These are phyloP conservation scores for Lentinula sp. DNA, from an alignment of 768 basidiomycete species.

Conservation along the genomic window DNA sequence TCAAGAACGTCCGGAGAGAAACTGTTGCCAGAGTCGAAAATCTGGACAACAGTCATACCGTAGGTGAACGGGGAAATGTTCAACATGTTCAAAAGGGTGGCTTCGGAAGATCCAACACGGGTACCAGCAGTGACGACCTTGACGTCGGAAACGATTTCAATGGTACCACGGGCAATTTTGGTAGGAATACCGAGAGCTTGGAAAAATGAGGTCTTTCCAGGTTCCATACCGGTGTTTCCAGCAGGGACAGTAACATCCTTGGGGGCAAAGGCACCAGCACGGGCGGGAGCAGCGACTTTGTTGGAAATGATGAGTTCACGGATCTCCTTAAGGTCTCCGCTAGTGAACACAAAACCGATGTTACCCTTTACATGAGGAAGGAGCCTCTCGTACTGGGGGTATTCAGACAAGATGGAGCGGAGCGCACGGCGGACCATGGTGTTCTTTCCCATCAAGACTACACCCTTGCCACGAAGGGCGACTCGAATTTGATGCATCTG, in stretches of 20 bases:
- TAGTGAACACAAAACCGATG: constrained; percentile 98
- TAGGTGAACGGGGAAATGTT: constrained; percentile 99
- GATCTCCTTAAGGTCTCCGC: constrained; percentile 86
- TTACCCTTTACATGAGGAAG: constrained; percentile 95
- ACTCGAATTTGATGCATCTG: constrained; percentile 99
- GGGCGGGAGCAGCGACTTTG: constrained; percentile 97
- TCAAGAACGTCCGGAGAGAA: constrained; percentile 91
- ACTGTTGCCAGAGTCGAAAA: constrained; percentile 89
- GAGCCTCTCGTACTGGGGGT: constrained; percentile 93
- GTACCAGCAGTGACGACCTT: constrained; percentile 90
- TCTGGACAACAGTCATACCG: constrained; percentile 97
- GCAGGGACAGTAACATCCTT: constrained; percentile 89
- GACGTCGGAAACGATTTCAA: constrained; percentile 97
- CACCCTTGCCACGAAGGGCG: constrained; percentile 91
- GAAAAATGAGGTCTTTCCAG: constrained; percentile 99
- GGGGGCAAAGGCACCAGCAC: constrained; percentile 95
- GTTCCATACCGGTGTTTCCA: constrained; percentile 99
- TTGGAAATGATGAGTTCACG: constrained; percentile 92
- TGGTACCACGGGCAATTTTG: constrained; percentile 99
- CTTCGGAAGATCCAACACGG: constrained; percentile 96
- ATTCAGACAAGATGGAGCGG: constrained; percentile 82
- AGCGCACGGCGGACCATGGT: constrained; percentile 99
- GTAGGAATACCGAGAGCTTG: constrained; percentile 99
- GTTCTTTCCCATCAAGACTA: constrained; percentile 99
- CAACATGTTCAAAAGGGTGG: constrained; percentile 98